Percentiles rank a stretch among this genome's conserved stretches.
Evolutionary conservation across 176 grass and related monocot species (phyloP).

Genomic region (Carex pumila): DNA sequence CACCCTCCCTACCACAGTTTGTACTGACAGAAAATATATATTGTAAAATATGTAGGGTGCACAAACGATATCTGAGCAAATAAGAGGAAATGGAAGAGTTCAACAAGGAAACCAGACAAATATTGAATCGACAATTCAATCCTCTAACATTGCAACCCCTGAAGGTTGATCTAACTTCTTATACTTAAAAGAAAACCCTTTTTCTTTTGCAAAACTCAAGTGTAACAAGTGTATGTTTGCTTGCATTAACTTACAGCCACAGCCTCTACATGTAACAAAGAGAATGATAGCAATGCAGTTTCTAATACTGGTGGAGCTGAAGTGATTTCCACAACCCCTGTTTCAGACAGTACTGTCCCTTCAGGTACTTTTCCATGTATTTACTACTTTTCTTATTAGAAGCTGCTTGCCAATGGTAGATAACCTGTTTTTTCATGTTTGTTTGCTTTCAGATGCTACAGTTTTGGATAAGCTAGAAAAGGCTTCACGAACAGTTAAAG

Average conservation of each 20-base stretch:
- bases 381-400: background rate
- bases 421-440: background rate
- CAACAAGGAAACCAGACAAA: conserved; percentile 8
- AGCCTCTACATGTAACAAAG: conserved; percentile 6
- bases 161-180: conserved; percentile 8
- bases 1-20: background rate
- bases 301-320: background rate
- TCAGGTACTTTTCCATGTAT: background rate
- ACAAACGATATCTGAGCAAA: conserved; percentile 12
- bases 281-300: conserved; percentile 13
- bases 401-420: background rate
- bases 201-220: background rate
- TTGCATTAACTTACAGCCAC: background rate
- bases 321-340: background rate
- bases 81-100: conserved; percentile 19
- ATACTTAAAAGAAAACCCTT: background rate
- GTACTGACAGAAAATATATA: background rate
- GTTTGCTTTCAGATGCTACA: conserved; percentile 45
- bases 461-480: conserved; percentile 84
- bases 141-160: conserved; percentile 1
- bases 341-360: conserved; percentile 4
- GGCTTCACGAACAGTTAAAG: conserved; percentile 75
- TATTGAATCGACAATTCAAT: background rate
- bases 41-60: background rate
- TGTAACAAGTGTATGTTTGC: conserved; percentile 3